These are phyloP conservation scores for Magnolia officinalis DNA, from an alignment of 164 flowering plant genomes.

Conservation along the genomic window DNA sequence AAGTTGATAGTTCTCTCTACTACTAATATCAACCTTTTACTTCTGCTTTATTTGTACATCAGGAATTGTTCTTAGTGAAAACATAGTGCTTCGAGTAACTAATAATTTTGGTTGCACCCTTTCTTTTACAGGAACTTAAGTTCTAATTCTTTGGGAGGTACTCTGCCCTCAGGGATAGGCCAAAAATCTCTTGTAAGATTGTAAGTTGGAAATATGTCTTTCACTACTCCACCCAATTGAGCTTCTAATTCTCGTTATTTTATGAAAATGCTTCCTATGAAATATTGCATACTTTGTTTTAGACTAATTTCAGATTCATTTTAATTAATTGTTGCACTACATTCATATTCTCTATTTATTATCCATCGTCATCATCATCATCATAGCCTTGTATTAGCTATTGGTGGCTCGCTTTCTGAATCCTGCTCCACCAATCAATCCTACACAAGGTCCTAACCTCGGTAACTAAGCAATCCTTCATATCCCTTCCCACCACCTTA, in stretches of 20 bases:
- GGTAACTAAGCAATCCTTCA: too few relatives aligned
- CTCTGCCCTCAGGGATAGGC: slow-evolving; percentile 77
- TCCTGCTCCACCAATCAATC: too few relatives aligned
- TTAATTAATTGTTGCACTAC: background rate
- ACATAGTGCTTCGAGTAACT: background rate
- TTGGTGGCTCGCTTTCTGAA: too few relatives aligned
- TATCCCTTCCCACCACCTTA: too few relatives aligned
- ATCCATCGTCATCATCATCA: too few relatives aligned
- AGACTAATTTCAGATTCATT: background rate
- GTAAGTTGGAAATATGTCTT: slow-evolving; percentile 47
- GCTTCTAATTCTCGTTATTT: background rate
- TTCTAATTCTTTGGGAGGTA: slow-evolving; percentile 71
- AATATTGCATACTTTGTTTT: background rate
- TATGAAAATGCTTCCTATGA: background rate
- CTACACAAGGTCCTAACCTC: too few relatives aligned
- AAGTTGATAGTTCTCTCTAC: too few relatives aligned
- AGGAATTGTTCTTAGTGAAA: background rate
- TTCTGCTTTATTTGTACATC: background rate
- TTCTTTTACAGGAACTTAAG: slow-evolving; percentile 73
- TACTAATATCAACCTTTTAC: background rate
- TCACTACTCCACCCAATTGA: background rate
- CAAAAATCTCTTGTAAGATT: slow-evolving; percentile 61
- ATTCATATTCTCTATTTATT: background rate
- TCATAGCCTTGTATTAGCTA: too few relatives aligned
- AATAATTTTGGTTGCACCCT: background rate